Evolutionary conservation across 2,329 filamentous ascomycete genomes (phyloP).

Genomic region (Scedosporium minutisporum): DNA sequence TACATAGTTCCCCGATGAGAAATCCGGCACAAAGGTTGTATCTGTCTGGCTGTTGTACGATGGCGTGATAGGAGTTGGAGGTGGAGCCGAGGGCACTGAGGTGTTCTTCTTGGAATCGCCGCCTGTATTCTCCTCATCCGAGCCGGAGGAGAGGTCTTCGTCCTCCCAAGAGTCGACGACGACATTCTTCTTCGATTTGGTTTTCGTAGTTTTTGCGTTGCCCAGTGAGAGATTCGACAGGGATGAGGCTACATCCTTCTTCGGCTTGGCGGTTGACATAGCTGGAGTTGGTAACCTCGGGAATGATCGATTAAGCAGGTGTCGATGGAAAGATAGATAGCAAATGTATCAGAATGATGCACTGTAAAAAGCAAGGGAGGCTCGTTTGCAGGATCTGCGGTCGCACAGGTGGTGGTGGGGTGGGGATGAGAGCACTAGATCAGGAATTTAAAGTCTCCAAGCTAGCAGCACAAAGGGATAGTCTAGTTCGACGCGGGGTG

Average conservation of each 20-base stretch:
- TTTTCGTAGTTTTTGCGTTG: constrained; percentile 10
- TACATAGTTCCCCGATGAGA: background rate
- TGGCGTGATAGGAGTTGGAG: constrained; percentile 57
- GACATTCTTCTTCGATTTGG: constrained; percentile 15
- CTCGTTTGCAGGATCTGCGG: too few species aligned
- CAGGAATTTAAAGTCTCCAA: too few species aligned
- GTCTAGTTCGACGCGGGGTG: too few species aligned
- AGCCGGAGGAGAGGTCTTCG: constrained; percentile 40
- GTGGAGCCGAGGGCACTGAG: constrained; percentile 42
- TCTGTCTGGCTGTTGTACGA: constrained; percentile 21
- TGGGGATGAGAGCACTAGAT: too few species aligned
- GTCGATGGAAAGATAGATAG: background rate
- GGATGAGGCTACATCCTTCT: constrained; percentile 17
- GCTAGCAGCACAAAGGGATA: too few species aligned
- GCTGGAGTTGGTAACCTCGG: background rate
- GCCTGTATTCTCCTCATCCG: constrained; percentile 24
- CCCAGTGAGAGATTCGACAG: constrained; percentile 23
- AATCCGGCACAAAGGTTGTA: constrained; percentile 10
- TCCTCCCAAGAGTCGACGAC: constrained; percentile 43
- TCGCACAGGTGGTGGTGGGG: too few species aligned
- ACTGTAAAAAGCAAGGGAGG: too few species aligned
- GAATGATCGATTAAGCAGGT: background rate
- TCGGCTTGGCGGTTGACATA: background rate
- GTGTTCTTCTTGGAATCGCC: constrained; percentile 16
- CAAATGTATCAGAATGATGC: too few species aligned